Conservation (phyloP, 805 yeast species). For the Komagataella phaffii region DNA sequence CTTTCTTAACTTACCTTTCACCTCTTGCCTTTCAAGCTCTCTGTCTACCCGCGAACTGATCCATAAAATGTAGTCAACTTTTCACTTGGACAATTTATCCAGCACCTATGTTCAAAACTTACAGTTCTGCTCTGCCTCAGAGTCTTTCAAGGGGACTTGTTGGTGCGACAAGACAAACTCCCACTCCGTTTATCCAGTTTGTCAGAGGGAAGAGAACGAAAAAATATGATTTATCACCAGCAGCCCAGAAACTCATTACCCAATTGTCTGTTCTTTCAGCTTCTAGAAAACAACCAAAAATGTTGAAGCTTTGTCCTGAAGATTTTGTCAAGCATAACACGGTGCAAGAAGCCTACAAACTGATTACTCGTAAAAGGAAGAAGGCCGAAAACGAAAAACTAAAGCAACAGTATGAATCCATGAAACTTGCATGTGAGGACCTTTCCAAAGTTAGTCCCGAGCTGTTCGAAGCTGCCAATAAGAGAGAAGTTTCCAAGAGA, state of each 20-base stretch:
- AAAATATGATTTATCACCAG: constrained; percentile 26
- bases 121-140: neutral
- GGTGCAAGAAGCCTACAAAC: constrained; percentile 72
- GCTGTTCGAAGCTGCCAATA: constrained; percentile 51
- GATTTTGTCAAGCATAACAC: constrained; percentile 78
- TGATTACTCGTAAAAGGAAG: constrained; percentile 40
- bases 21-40: neutral
- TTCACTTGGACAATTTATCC: neutral
- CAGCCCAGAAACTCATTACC: constrained; percentile 22
- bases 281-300: constrained; percentile 75
- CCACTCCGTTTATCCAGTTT: constrained; percentile 8
- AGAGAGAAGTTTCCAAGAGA: constrained; percentile 38
- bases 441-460: constrained; percentile 37
- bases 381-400: constrained; percentile 23
- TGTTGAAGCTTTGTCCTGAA: constrained; percentile 62
- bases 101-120: neutral
- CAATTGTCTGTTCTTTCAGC: constrained; percentile 79
- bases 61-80: neutral
- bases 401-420: constrained; percentile 48
- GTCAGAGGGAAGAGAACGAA: constrained; percentile 39
- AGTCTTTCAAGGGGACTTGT: neutral
- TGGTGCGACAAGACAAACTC: neutral
- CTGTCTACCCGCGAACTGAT: neutral
- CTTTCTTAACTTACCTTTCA: no score
- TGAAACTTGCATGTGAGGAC: constrained; percentile 61